Evolutionary conservation across 78 protist species (phyloP).

Genomic region (Creolimax fragrantissima): DNA sequence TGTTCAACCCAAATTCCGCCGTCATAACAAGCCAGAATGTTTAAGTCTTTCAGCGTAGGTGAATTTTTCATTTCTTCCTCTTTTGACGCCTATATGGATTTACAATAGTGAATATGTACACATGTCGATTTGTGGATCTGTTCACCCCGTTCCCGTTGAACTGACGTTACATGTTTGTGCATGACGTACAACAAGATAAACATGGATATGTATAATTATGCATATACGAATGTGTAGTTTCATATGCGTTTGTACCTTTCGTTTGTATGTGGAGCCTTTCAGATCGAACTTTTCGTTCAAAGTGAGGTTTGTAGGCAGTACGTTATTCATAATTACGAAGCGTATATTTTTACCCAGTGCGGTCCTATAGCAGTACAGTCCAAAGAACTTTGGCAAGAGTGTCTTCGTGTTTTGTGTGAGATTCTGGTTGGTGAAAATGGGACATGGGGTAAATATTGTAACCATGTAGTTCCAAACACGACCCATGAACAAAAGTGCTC

Average conservation of each 20-base stretch:
- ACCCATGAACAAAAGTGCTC: too few species aligned
- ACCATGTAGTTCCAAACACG: too few species aligned
- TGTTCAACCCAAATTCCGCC: neutral
- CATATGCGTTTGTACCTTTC: neutral
- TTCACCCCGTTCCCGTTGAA: too few species aligned
- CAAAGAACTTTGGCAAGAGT: constrained; percentile 72
- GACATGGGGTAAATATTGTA: neutral
- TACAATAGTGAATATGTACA: too few species aligned
- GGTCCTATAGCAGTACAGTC: constrained; percentile 58
- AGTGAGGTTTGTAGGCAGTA: constrained; percentile 68
- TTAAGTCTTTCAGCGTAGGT: constrained; percentile 17
- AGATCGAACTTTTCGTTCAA: constrained; percentile 37
- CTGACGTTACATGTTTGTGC: too few species aligned
- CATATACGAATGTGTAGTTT: too few species aligned
- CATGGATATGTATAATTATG: too few species aligned
- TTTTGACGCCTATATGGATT: neutral
- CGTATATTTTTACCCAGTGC: constrained; percentile 53
- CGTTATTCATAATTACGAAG: constrained; percentile 83
- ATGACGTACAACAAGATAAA: too few species aligned
- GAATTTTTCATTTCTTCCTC: neutral
- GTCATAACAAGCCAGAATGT: neutral
- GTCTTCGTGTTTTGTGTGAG: constrained; percentile 59
- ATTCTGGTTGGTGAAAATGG: constrained; percentile 32
- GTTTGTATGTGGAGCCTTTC: neutral
- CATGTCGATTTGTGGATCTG: too few species aligned